Evolutionary conservation across 495 filamentous ascomycete genomes (phyloP).

Genomic region (Trichoderma erinaceum): DNA sequence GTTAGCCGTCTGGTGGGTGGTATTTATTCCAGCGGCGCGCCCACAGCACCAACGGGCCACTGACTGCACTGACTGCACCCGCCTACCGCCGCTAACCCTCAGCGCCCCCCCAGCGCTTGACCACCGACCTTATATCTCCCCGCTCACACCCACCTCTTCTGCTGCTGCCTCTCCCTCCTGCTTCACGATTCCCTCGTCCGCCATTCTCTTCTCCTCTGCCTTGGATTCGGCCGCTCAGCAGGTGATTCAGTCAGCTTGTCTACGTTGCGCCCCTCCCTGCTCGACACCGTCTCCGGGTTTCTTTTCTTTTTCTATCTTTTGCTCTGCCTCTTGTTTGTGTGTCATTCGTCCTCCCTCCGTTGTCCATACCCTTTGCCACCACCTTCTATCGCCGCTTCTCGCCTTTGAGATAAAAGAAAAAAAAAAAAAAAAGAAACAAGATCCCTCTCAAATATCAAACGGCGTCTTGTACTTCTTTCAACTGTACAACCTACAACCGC

Average conservation of each 20-base stretch:
- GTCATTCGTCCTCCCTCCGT: constrained; percentile 4
- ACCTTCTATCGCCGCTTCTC: not conserved
- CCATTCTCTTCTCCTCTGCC: constrained; percentile 31
- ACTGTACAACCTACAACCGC: not conserved
- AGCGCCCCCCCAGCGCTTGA: constrained; percentile 11
- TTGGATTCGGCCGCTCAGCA: constrained; percentile 16
- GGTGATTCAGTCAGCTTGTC: constrained; percentile 12
- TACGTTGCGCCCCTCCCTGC: constrained; percentile 11
- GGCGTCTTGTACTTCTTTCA: not conserved
- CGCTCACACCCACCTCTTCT: constrained; percentile 9
- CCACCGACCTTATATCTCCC: constrained; percentile 6
- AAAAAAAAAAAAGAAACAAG: not conserved
- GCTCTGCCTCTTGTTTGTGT: not conserved
- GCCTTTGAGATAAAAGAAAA: not conserved
- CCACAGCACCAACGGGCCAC: not conserved
- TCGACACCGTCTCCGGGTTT: constrained; percentile 15
- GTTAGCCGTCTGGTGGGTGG: not conserved
- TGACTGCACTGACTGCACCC: constrained; percentile 6
- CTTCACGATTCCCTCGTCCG: constrained; percentile 41
- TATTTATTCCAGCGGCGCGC: not conserved
- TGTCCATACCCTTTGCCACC: not conserved
- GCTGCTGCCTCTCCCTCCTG: constrained; percentile 23
- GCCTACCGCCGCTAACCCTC: constrained; percentile 10
- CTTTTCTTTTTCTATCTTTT: constrained; percentile 10
- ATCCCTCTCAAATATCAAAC: not conserved